phyloP scores from a whole-genome alignment of 805 yeast species.

The Myxozyma monticola region DNA sequence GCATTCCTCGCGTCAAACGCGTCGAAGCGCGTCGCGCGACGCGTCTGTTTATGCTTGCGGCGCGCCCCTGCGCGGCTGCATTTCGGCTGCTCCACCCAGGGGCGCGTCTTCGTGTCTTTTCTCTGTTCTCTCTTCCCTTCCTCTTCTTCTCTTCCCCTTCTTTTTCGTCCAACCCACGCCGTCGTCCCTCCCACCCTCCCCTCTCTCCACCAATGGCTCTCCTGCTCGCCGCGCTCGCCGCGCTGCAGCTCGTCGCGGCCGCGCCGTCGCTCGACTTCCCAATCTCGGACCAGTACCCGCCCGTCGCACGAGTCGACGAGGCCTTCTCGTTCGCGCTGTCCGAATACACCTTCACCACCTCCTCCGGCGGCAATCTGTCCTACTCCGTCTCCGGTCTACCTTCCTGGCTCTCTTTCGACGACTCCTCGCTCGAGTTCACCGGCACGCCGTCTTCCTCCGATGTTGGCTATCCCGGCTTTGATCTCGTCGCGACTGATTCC shows the following conservation, averaged over 20 bases:
- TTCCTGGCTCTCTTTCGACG: conserved; percentile 74
- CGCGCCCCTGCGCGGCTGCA: too few relatives aligned
- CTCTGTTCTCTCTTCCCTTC: too few relatives aligned
- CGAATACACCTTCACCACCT: conserved; percentile 62
- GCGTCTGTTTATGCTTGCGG: too few relatives aligned
- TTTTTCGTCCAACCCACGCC: too few relatives aligned
- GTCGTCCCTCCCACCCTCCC: too few relatives aligned
- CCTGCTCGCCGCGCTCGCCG: conserved; percentile 4
- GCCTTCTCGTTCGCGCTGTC: conserved; percentile 66
- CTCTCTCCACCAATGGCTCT: neutral
- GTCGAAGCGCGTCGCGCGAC: too few relatives aligned
- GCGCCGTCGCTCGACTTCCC: conserved; percentile 69
- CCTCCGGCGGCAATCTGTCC: conserved; percentile 46
- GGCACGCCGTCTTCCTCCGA: conserved; percentile 58
- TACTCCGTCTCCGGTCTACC: conserved; percentile 67
- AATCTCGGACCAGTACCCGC: conserved; percentile 80
- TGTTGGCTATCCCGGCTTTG: conserved; percentile 45
- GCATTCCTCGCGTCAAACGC: too few relatives aligned
- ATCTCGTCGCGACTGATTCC: conserved; percentile 62
- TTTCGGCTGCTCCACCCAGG: too few relatives aligned
- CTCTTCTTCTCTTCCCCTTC: neutral
- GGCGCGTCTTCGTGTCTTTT: too few relatives aligned
- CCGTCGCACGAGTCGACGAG: conserved; percentile 73
- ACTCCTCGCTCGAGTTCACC: conserved; percentile 54
- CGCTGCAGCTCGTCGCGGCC: conserved; percentile 35